Evolutionary conservation across 164 flowering plant species (phyloP), one percentile per base, ranked within the genome.

Genomic region (Vitis riparia): DNA sequence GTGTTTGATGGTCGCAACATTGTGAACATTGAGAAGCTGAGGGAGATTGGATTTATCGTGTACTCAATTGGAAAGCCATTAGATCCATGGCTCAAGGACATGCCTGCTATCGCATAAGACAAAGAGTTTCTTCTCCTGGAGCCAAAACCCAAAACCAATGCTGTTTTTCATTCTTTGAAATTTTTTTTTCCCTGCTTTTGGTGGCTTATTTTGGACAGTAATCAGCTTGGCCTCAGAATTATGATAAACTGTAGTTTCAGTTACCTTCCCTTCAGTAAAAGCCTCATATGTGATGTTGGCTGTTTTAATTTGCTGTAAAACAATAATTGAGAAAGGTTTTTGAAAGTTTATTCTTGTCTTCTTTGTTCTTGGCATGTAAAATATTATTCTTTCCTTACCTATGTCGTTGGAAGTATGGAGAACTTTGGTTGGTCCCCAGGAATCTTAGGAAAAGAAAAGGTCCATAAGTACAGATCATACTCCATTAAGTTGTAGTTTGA

Each of bases 41-140:
- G 92, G 78, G 81, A 87, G 78, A 86, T 89, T 59, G 94, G 90
- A 10, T 89, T 88, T 69, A 84, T 89, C 2, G 94, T 86, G 19
- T 90, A 87, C 77, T 87, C 91, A 0, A 87, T 90, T 60, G 92
- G 95, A 30, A 88, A 88, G 86, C 92, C 94, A 8, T 68, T 87
- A 68, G 94, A 88, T 77, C 63, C 88, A 51, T 90, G 94, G 91
- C 78, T 87, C 71, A 86, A 82, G 80, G 85, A 86, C 75, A 81
- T 84, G 88, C 90, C 90, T 67, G 83, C 89, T 58, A 75, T 84
- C 59, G 87, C 84, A 68, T 86, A 72, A 72, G 19, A 47, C 15
- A 0, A 27, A 51, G 50, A 23, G 27, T 23, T 23, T 23, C 27
- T 23, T 23, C 27, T 23, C 27, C 0, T 23, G 27, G 27, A 23